A percentile compares a stretch with the other conserved stretches of the same genome.
These are phyloP conservation scores for Tinospora cordifolia DNA, from an alignment of 164 flowering plant genomes.

Conservation along the genomic window DNA sequence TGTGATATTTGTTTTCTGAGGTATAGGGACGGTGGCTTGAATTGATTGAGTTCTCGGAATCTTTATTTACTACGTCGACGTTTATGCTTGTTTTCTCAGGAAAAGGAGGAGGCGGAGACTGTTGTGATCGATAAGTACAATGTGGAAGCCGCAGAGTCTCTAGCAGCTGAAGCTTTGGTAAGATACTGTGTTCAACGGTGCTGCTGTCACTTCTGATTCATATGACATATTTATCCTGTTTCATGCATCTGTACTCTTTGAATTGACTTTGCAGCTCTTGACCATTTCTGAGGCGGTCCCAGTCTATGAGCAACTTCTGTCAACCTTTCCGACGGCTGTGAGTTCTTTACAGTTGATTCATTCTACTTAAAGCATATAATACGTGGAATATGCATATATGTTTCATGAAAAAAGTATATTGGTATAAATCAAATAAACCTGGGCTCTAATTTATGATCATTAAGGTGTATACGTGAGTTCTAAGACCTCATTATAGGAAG, in stretches of 20 bases:
- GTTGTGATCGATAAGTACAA: constrained; percentile 33
- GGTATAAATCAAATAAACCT: too few relatives aligned
- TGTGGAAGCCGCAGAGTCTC: constrained; percentile 44
- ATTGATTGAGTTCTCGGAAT: not conserved
- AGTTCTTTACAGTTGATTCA: constrained; percentile 29
- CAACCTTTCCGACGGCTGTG: constrained; percentile 78
- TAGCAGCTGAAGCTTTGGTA: constrained; percentile 49
- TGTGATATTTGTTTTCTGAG: not conserved
- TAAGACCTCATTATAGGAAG: too few relatives aligned
- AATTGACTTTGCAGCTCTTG: constrained; percentile 37
- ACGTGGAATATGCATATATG: too few relatives aligned
- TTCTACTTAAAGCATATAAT: too few relatives aligned
- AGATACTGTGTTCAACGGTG: not conserved
- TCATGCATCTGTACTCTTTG: not conserved
- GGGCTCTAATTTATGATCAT: too few relatives aligned
- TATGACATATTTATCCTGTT: not conserved
- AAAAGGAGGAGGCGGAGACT: constrained; percentile 18
- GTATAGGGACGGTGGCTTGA: too few relatives aligned
- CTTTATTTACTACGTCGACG: not conserved
- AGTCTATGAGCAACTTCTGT: constrained; percentile 74
- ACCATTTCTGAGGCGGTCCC: constrained; percentile 74
- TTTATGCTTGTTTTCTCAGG: constrained; percentile 5
- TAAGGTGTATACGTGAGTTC: too few relatives aligned
- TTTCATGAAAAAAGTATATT: too few relatives aligned
- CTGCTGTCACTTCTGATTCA: not conserved